Percentiles rank a stretch among this genome's conserved stretches.
phyloP scores from a whole-genome alignment of 352 stramenopile genomes.

The Phytophthora lateralis region DNA sequence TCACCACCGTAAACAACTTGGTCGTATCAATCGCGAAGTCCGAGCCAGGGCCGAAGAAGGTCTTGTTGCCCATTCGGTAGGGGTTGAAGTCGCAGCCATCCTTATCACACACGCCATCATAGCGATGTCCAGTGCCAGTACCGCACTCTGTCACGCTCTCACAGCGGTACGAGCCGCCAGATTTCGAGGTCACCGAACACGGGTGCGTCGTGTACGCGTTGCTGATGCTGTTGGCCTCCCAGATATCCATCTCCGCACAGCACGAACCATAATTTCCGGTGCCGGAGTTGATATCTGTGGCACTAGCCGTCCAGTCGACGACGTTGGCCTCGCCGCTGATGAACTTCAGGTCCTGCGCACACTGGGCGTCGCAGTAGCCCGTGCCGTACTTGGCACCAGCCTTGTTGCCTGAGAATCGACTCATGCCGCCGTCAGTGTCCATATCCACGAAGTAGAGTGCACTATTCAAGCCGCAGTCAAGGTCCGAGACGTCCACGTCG shows the following conservation, averaged over 20 bases:
- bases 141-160: slow-evolving; percentile 20
- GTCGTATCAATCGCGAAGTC: slow-evolving; percentile 29
- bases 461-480: slow-evolving; percentile 60
- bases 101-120: slow-evolving; percentile 33
- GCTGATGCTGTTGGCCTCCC: slow-evolving; percentile 55
- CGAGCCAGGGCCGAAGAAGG: slow-evolving; percentile 28
- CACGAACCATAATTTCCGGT: slow-evolving; percentile 50
- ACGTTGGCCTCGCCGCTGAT: slow-evolving; percentile 68
- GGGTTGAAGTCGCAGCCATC: slow-evolving; percentile 35
- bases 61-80: slow-evolving; percentile 36
- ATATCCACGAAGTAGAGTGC: slow-evolving; percentile 73
- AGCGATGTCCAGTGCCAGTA: slow-evolving; percentile 3
- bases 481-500: slow-evolving; percentile 58
- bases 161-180: slow-evolving; percentile 30
- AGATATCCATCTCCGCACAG: slow-evolving; percentile 67
- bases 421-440: slow-evolving; percentile 50
- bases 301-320: slow-evolving; percentile 46
- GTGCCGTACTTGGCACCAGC: slow-evolving; percentile 30
- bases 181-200: slow-evolving; percentile 28
- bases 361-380: slow-evolving; percentile 61
- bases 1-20: slow-evolving; percentile 31
- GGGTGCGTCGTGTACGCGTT: slow-evolving; percentile 45
- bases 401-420: slow-evolving; percentile 20
- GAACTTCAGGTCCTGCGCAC: slow-evolving; percentile 62
- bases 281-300: slow-evolving; percentile 43